Evolutionary conservation across 2,329 filamentous ascomycete genomes (phyloP).

Genomic region (Colletotrichum siamense): DNA sequence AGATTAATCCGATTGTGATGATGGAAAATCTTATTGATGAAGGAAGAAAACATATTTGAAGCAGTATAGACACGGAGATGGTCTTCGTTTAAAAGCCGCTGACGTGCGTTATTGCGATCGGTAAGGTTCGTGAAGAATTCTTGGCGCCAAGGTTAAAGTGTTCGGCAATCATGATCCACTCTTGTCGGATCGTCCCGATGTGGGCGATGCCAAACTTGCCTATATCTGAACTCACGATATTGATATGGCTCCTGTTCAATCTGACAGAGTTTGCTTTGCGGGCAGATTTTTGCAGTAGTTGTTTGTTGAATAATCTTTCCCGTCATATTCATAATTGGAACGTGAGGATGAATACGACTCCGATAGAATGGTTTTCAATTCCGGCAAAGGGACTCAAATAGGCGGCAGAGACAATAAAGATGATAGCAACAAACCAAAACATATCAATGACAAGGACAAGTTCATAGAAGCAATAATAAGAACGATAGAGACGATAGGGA

Average conservation of each 20-base stretch:
- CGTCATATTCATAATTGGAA: neutral
- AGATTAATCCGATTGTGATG: neutral
- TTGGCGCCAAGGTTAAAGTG: neutral
- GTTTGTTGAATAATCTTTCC: neutral
- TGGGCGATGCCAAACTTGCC: neutral
- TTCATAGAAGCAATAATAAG: too few relatives aligned
- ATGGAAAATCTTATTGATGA: accelerated
- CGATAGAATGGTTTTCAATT: too few relatives aligned
- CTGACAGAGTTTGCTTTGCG: neutral
- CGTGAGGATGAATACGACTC: too few relatives aligned
- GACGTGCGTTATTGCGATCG: neutral
- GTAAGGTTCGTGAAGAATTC: neutral
- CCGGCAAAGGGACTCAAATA: too few relatives aligned
- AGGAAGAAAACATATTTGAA: neutral
- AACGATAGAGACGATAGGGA: too few relatives aligned
- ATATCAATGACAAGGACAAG: too few relatives aligned
- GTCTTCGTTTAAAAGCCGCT: neutral
- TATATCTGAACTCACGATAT: neutral
- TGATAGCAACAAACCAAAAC: too few relatives aligned
- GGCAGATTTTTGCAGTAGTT: neutral
- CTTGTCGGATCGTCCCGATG: neutral
- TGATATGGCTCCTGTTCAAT: neutral
- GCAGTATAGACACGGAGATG: neutral
- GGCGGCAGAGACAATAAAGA: too few relatives aligned
- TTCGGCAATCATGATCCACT: neutral